phyloP scores from a whole-genome alignment of 441 rosid genomes.

The Erysimum pusillum region DNA sequence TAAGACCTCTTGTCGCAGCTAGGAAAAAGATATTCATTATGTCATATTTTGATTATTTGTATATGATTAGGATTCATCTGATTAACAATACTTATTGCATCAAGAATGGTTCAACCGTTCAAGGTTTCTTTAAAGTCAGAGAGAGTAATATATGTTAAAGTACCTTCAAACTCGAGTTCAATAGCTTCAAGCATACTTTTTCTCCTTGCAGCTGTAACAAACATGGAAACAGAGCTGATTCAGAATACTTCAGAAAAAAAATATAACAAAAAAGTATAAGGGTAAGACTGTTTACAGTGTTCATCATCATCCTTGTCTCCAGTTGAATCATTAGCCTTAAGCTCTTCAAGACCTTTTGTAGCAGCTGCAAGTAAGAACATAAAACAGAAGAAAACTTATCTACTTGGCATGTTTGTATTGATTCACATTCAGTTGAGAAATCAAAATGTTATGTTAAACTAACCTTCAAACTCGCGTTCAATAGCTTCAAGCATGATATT shows the following conservation, averaged over 20 bases:
- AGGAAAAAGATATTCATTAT: not conserved
- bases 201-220: constrained; percentile 40
- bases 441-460: constrained; percentile 20
- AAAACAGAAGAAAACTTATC: constrained; percentile 2
- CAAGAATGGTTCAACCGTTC: constrained; percentile 31
- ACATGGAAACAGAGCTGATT: constrained; percentile 3
- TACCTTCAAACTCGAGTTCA: constrained; percentile 50
- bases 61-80: constrained; percentile 15
- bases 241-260: not conserved
- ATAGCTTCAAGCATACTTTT: constrained; percentile 47
- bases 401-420: not conserved
- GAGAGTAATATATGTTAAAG: constrained; percentile 5
- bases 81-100: not conserved
- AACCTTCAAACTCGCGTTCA: constrained; percentile 49
- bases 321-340: constrained; percentile 30
- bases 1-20: constrained; percentile 43
- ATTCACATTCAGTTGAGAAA: constrained; percentile 22
- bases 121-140: constrained; percentile 20
- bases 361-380: constrained; percentile 40
- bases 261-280: not conserved
- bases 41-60: constrained; percentile 10
- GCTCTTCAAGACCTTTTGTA: constrained; percentile 38
- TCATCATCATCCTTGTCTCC: constrained; percentile 30
- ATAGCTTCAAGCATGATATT: constrained; percentile 46
- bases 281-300: constrained; percentile 25